Evolutionary conservation across 176 grass and related monocot genomes (phyloP), one percentile per base, ranked within the genome.

Genomic region (Juncus inflexus): DNA sequence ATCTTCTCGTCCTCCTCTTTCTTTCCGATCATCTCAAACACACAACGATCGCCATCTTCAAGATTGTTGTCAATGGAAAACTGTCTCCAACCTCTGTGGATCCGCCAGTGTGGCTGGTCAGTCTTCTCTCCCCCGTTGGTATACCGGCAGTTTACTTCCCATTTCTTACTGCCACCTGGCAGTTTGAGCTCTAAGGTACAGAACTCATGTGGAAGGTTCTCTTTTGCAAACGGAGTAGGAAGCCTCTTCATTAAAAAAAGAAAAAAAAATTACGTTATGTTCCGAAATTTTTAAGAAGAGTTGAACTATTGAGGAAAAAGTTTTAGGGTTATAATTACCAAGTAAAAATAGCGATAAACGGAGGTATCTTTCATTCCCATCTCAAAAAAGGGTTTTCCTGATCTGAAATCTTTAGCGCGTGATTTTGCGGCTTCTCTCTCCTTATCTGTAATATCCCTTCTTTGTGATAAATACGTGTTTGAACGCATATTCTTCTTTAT

Each of bases 1-100:
- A 47, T 47, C 10, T 38, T 67, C 64, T 51, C 51, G 43, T 67
- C 19, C 12, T 7, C 0, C 9, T 54, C 51, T 67, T 67, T 19
- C 40, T 47, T 65, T 7, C 13, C 15, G 51, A 43, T 67, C 15
- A 67, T 35, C 64, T 67, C 64, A 67, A 67, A 67, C 10, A 67
- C 45, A 12, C 64, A 67, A 40, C 42, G 51, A 50, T 67, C 47
- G 10, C 47, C 64, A 3, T 51, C 28, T 12, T 53, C 43, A 14
- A 67, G 36, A 9, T 67, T 67, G 64, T 67, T 67, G 10, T 67
- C 64, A 9, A 10, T 13, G 19, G 15, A 12, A n/a, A 67, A 67
- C 12, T 52, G 15, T 12, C 5, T 7, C 64, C 64, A 67, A 11
- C 64, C 64, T 11, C 12, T 53, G 43, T 4, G 3, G 51, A 67